Conservation (phyloP, 2,329 filamentous ascomycete genomes). For the Fusarium gaditjirri region DNA sequence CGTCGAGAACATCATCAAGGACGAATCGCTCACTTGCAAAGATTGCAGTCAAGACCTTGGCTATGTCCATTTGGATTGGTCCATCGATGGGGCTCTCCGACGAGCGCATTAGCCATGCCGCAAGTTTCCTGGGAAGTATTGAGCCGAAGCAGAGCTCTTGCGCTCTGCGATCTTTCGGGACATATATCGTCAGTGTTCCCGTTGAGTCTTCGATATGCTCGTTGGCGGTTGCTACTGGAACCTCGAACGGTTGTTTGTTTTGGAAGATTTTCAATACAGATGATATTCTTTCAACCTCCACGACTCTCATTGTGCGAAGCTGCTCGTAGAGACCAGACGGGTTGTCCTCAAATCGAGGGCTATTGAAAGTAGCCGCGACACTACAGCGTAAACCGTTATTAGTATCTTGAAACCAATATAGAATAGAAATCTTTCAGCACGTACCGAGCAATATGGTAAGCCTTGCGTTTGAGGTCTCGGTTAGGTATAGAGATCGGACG, state of each 20-base stretch:
- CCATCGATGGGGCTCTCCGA: rapidly evolving
- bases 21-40: background rate
- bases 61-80: background rate
- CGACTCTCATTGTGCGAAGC: background rate
- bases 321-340: background rate
- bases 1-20: background rate
- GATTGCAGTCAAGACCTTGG: background rate
- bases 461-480: constrained; percentile 23
- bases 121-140: background rate
- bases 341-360: background rate
- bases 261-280: background rate
- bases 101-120: background rate
- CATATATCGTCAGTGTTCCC: background rate
- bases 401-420: background rate
- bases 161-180: background rate
- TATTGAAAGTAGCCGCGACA: background rate
- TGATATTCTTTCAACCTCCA: background rate
- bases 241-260: background rate
- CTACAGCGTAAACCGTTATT: background rate
- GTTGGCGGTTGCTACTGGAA: background rate
- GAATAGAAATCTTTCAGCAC: background rate
- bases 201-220: background rate
- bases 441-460: constrained; percentile 23
- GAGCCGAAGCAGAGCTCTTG: background rate
- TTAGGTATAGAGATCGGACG: constrained; percentile 1